Evolutionary conservation across 257 asterid genomes (phyloP).

Genomic region (Avicennia marina): DNA sequence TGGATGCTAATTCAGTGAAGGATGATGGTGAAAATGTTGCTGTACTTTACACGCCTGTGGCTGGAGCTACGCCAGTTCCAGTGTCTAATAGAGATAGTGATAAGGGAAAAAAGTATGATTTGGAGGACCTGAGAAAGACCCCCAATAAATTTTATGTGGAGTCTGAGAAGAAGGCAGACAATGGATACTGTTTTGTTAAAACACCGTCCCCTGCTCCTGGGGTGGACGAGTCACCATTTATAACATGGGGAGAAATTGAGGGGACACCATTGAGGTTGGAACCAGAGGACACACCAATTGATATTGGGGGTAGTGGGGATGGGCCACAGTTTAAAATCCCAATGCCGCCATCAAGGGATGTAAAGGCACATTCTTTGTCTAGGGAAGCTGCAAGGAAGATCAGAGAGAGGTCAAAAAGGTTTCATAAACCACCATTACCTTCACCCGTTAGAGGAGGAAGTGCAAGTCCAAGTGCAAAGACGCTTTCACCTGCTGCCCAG

Average conservation of each 20-base stretch:
- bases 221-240: conserved; percentile 76
- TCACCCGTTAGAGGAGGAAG: conserved; percentile 92
- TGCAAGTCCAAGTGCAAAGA: conserved; percentile 62
- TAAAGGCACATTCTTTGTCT: conserved; percentile 83
- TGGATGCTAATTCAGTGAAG: conserved; percentile 31
- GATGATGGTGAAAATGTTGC: conserved; percentile 55
- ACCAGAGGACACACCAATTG: conserved; percentile 85
- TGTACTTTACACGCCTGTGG: conserved; percentile 65
- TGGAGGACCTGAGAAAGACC: conserved; percentile 84
- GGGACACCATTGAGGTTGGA: conserved; percentile 94
- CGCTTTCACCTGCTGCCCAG: conserved; percentile 84
- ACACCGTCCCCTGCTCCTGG: conserved; percentile 99
- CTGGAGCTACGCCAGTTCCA: conserved; percentile 72
- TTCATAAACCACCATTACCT: conserved; percentile 87
- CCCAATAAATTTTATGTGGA: conserved; percentile 70
- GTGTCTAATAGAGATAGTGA: conserved; percentile 49
- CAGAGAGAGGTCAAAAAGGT: conserved; percentile 86
- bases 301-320: conserved; percentile 79
- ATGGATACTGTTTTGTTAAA: conserved; percentile 81
- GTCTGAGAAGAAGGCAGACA: conserved; percentile 74
- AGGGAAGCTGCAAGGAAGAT: conserved; percentile 87
- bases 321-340: conserved; percentile 91
- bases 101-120: conserved; percentile 68
- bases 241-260: conserved; percentile 98
- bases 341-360: conserved; percentile 82